These are phyloP conservation scores for Leishmania amazonensis DNA, from an alignment of 208 protist species.

Conservation along the genomic window DNA sequence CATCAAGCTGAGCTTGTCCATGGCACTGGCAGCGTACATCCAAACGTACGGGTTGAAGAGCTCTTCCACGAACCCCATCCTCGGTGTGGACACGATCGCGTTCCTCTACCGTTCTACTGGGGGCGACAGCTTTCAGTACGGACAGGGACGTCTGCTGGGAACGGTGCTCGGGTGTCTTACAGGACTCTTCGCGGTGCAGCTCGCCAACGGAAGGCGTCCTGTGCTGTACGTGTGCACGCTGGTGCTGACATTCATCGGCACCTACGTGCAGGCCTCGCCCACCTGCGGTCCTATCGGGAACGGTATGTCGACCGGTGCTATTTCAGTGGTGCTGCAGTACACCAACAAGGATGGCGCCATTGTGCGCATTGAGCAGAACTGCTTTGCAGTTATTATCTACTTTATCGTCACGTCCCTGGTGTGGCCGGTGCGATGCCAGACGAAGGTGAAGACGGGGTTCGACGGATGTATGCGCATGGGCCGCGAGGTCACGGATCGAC, in stretches of 20 bases:
- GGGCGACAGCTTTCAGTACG: slow-evolving; percentile 85
- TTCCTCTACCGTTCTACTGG: slow-evolving; percentile 81
- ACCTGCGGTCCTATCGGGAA: slow-evolving; percentile 71
- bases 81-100: slow-evolving; percentile 81
- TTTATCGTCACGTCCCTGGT: slow-evolving; percentile 77
- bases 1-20: slow-evolving; percentile 76
- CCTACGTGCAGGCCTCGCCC: slow-evolving; percentile 71
- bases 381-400: slow-evolving; percentile 88
- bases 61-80: slow-evolving; percentile 56
- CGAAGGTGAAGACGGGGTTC: slow-evolving; percentile 73
- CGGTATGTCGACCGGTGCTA: slow-evolving; percentile 78
- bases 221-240: slow-evolving; percentile 65
- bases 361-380: slow-evolving; percentile 90
- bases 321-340: slow-evolving; percentile 84
- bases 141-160: slow-evolving; percentile 76
- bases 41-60: slow-evolving; percentile 78
- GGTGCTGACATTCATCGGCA: slow-evolving; percentile 73
- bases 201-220: slow-evolving; percentile 47
- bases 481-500: slow-evolving; percentile 61
- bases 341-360: slow-evolving; percentile 50
- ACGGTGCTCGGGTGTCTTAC: slow-evolving; percentile 82
- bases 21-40: slow-evolving; percentile 72
- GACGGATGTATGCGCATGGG: slow-evolving; percentile 72
- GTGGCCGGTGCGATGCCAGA: slow-evolving; percentile 80
- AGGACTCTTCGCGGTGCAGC: slow-evolving; percentile 66